Evolutionary conservation across 441 rosid species (phyloP), one percentile per base, ranked within the genome.

Genomic region (Populus tomentosa): DNA sequence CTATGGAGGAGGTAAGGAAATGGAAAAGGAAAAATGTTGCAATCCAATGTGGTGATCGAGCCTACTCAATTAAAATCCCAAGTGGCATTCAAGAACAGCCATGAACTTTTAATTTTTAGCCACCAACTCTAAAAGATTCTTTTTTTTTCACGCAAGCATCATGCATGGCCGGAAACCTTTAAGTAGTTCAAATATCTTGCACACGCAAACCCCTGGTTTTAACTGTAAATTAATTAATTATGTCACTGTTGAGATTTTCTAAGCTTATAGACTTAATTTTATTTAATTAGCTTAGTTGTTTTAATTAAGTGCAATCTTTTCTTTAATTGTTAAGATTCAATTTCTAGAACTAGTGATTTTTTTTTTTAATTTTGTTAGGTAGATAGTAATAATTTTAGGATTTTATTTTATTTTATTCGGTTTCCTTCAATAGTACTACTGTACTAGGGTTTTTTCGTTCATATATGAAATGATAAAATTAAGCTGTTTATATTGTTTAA

Each of bases 81-180:
- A 0, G 23, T 2, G 33, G 6, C 20, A 46, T 70, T 65, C 64
- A 35, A 28, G 35, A 50, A 0, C 75, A 72, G 32, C 67, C 50
- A 59, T 23, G 0, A 1, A 46, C 20, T 46, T 46, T 46, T 20
- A 23, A 32, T 40, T 53, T 26, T 1, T 2, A 28, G 20, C 21
- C 66, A 26, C 40, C 38, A 62, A 10, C 66, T 59, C 72, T 35
- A 32, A 70, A 76, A 76, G 74, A 64, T 78, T 81, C 76, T 70
- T 63, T 77, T 75, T 67, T 77, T 79, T 80, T 66, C 80, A 77
- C 77, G 81, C 79, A 82, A 46, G 78, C 69, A 69, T 86, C 86
- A 74, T 80, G 84, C 84, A 84, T 77, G 84, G 83, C 33, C 86
- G 83, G 81, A 82, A 50, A 28, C 7, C 62, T 74, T 62, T 13